Conservation (phyloP, 2,329 filamentous ascomycete genomes). For the Microsporum ferrugineum region DNA sequence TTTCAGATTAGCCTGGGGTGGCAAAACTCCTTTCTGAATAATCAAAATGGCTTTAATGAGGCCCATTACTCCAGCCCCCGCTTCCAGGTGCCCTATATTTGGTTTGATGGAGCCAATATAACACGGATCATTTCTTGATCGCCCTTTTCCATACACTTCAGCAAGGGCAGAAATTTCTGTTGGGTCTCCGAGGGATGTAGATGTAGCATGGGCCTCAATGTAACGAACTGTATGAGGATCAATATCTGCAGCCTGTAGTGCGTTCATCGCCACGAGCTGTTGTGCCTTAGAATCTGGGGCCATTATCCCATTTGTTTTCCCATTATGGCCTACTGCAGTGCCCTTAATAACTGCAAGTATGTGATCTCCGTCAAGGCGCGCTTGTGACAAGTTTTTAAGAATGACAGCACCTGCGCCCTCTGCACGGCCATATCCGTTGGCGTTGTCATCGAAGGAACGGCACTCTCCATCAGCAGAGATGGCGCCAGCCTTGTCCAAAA, state of each 20-base stretch:
- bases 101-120: slow-evolving; percentile 15
- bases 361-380: slow-evolving; percentile 56
- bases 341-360: slow-evolving; percentile 48
- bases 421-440: slow-evolving; percentile 52
- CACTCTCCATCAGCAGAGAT: slow-evolving; percentile 43
- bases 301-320: slow-evolving; percentile 32
- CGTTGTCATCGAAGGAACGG: slow-evolving; percentile 44
- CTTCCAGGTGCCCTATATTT: slow-evolving; percentile 29
- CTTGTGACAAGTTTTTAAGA: slow-evolving; percentile 64
- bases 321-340: background rate
- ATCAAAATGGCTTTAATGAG: slow-evolving; percentile 24
- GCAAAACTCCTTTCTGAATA: slow-evolving; percentile 18
- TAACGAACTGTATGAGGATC: slow-evolving; percentile 55
- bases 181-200: slow-evolving; percentile 29
- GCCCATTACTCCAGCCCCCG: slow-evolving; percentile 18
- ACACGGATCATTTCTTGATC: background rate
- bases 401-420: slow-evolving; percentile 54
- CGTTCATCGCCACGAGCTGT: slow-evolving; percentile 17
- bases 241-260: slow-evolving; percentile 19
- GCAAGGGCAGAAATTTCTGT: background rate
- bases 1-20: slow-evolving; percentile 5
- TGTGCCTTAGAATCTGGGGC: slow-evolving; percentile 24
- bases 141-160: background rate
- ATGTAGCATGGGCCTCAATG: slow-evolving; percentile 67
- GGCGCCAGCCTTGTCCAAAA: slow-evolving; percentile 45